Evolutionary conservation across 2,329 filamentous ascomycete genomes (phyloP), one percentile per base, ranked within the genome.

Genomic region (Aspergillus texensis): DNA sequence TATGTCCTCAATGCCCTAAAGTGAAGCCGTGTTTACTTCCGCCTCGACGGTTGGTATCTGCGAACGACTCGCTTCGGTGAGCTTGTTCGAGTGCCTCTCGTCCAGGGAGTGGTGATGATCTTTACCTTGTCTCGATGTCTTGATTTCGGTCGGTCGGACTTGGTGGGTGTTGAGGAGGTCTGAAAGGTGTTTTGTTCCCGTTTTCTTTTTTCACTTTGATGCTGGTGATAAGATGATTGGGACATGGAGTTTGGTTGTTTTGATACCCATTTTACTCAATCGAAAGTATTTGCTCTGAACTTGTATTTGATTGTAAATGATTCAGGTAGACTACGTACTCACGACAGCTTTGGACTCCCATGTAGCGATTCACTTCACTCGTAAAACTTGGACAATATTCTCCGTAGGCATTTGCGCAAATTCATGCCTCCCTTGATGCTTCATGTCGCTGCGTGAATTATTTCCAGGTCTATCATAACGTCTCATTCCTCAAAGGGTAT

Each of bases 61-160:
- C 68, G 68, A 74, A 65, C 60, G 62, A 71, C 70, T 68, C 68
- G 71, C 71, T 78, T 78, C 78, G 85, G 60, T 36, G 52, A 39
- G 52, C 21, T 55, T 55, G 66, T 61, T 63, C 67, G 66, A 65
- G 65, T 61, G 68, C 68, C 57, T 89, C 89, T 67, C 3, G 74
- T 91, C 91, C 88, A 94, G 90, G 90, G 87, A 89, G 90, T 89
- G 90, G 89, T 93, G 91, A 95, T 95, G 93, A 96, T 95, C 92
- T 95, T 91, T 85, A 89, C 91, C 91, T 90, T 82, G 84, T 84
- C 77, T 75, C 76, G 82, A 79, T 82, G 85, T 89, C 86, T 86
- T 87, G 89, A 88, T 88, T 89, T 93, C 83, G 91, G 91, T 89
- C 90, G 86, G 86, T 83, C 81, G 83, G 82, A 81, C 84, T 83